Evolutionary conservation across 2,329 filamentous ascomycete genomes (phyloP).

Genomic region (Fonsecaea nubica): DNA sequence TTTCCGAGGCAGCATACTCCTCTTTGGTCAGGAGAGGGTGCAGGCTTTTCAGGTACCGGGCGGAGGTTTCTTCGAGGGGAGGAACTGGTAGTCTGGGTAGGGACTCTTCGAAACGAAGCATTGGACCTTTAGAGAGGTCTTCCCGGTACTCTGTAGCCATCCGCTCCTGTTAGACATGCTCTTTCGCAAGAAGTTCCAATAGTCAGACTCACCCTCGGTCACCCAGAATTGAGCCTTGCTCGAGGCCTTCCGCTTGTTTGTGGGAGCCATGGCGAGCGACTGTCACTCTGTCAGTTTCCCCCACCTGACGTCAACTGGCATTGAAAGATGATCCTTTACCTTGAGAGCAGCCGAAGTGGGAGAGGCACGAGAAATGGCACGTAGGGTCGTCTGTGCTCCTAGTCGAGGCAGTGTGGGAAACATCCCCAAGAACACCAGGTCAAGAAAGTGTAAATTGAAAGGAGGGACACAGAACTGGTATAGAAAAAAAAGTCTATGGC

Average conservation of each 20-base stretch:
- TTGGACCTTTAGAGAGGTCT: slow-evolving; percentile 66
- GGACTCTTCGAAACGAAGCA: slow-evolving; percentile 71
- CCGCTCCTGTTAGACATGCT: background rate
- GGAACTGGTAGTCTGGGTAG: slow-evolving; percentile 68
- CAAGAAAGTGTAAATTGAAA: slow-evolving; percentile 18
- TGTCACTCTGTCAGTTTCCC: slow-evolving; percentile 26
- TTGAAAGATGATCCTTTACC: slow-evolving; percentile 17
- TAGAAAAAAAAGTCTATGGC: slow-evolving; percentile 19
- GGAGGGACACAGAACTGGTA: slow-evolving; percentile 16
- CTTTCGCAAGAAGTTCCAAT: slow-evolving; percentile 1
- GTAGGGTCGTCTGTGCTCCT: slow-evolving; percentile 34
- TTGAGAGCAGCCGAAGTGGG: slow-evolving; percentile 26
- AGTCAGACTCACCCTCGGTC: slow-evolving; percentile 51
- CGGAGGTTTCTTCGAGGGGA: slow-evolving; percentile 67
- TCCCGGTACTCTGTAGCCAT: slow-evolving; percentile 65
- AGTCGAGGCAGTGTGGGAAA: slow-evolving; percentile 36
- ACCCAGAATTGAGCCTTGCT: slow-evolving; percentile 44
- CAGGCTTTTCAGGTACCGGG: slow-evolving; percentile 70
- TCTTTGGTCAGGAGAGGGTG: slow-evolving; percentile 65
- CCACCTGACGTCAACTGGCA: slow-evolving; percentile 25
- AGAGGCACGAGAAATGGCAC: slow-evolving; percentile 31
- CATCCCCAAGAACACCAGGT: slow-evolving; percentile 33
- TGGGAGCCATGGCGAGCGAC: slow-evolving; percentile 41
- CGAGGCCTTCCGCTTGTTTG: slow-evolving; percentile 49
- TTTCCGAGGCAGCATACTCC: slow-evolving; percentile 69